phyloP scores from a whole-genome alignment of 192 early-diverging fungal genomes.

The Geosiphon pyriformis region DNA sequence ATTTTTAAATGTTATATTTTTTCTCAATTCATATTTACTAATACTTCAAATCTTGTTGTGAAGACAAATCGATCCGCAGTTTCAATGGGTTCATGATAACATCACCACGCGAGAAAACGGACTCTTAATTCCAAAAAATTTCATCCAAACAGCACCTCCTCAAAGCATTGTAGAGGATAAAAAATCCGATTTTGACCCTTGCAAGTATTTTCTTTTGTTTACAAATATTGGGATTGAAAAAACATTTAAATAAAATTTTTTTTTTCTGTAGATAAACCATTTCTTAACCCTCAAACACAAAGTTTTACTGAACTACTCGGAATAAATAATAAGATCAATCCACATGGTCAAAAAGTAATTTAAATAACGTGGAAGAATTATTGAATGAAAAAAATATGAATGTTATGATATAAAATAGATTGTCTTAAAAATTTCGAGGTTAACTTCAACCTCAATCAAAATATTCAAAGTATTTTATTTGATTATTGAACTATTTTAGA shows the following conservation, averaged over 20 bases:
- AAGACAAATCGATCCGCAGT: constrained; percentile 54
- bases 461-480: too few relatives aligned
- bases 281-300: constrained; percentile 82
- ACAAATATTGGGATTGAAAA: constrained; percentile 1
- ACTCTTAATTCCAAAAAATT: constrained; percentile 73
- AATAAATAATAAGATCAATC: constrained; percentile 68
- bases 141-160: constrained; percentile 62
- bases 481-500: too few relatives aligned
- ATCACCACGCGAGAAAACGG: constrained; percentile 47
- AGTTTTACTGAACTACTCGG: constrained; percentile 66
- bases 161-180: constrained; percentile 27
- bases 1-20: background rate
- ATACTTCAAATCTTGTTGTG: constrained; percentile 24
- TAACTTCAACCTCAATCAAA: too few relatives aligned
- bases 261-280: constrained; percentile 35
- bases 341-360: constrained; percentile 35
- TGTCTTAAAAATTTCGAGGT: too few relatives aligned
- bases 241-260: constrained; percentile 18
- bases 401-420: too few relatives aligned
- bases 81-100: constrained; percentile 60
- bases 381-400: too few relatives aligned
- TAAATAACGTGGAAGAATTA: background rate
- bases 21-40: constrained; percentile 5
- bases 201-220: background rate
- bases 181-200: constrained; percentile 36